Conservation (phyloP, 2,329 filamentous ascomycete genomes). For the Xylaria polymorpha region DNA sequence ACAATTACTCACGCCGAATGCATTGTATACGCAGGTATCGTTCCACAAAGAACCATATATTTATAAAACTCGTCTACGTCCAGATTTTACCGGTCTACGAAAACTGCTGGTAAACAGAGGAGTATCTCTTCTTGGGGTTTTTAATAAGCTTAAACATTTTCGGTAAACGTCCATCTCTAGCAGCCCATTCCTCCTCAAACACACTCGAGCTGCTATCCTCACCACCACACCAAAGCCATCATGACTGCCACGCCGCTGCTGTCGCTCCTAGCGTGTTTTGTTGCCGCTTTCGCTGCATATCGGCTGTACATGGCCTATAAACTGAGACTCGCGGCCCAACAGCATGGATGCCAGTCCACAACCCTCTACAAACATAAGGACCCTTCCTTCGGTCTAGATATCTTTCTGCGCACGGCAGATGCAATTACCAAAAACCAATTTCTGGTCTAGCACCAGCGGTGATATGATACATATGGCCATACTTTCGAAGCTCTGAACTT, state of each 20-base stretch:
- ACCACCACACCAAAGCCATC: slow-evolving; percentile 35
- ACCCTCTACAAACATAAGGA: slow-evolving; percentile 42
- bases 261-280: slow-evolving; percentile 36
- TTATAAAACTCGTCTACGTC: too few species aligned
- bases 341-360: slow-evolving; percentile 41
- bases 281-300: slow-evolving; percentile 41
- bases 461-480: slow-evolving; percentile 41
- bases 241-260: slow-evolving; percentile 39
- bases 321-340: slow-evolving; percentile 39
- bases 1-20: too few species aligned
- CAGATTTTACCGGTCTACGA: too few species aligned
- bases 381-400: slow-evolving; percentile 42
- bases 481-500: slow-evolving; percentile 38
- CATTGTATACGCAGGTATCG: too few species aligned
- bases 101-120: too few species aligned
- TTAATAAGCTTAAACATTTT: neutral
- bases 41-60: too few species aligned
- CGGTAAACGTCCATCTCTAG: slow-evolving; percentile 3
- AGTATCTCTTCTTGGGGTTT: too few species aligned
- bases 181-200: neutral
- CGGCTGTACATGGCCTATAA: slow-evolving; percentile 39
- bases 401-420: slow-evolving; percentile 41
- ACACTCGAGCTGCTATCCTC: slow-evolving; percentile 9
- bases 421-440: slow-evolving; percentile 43
- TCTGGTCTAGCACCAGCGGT: slow-evolving; percentile 42